Conservation (phyloP, 768 basidiomycete genomes). For the Rubroboletus pulcherrimus region DNA sequence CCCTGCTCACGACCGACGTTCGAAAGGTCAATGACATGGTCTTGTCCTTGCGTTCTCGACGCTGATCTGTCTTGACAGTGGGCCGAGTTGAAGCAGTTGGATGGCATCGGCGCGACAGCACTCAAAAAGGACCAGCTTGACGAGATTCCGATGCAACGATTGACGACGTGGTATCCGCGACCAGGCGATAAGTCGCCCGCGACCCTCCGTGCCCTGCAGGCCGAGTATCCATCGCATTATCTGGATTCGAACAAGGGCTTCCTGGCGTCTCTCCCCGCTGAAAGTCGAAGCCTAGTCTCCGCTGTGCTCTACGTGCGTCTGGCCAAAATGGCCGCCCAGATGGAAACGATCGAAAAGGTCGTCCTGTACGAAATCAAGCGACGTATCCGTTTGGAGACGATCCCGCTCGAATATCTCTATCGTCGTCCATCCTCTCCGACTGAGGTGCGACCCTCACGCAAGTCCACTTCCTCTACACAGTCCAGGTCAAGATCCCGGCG, state of each 20-base stretch:
- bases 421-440: slow-evolving; percentile 5
- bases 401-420: slow-evolving; percentile 20
- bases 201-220: slow-evolving; percentile 35
- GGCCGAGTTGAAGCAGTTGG: slow-evolving; percentile 39
- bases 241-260: slow-evolving; percentile 33
- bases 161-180: slow-evolving; percentile 31
- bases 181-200: slow-evolving; percentile 27
- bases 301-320: slow-evolving; percentile 35
- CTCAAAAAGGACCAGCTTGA: slow-evolving; percentile 41
- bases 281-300: slow-evolving; percentile 32
- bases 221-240: slow-evolving; percentile 37
- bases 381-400: slow-evolving; percentile 28
- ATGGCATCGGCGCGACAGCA: slow-evolving; percentile 42
- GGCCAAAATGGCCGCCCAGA: slow-evolving; percentile 32
- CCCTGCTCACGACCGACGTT: slow-evolving; percentile 40
- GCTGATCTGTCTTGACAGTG: slow-evolving; percentile 26
- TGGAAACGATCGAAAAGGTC: slow-evolving; percentile 37
- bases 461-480: slow-evolving; percentile 4
- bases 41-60: neutral
- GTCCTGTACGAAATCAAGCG: slow-evolving; percentile 34
- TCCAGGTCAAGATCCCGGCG: slow-evolving; percentile 7
- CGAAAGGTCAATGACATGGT: slow-evolving; percentile 33
- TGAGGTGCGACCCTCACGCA: slow-evolving; percentile 1
- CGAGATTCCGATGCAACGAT: slow-evolving; percentile 24
- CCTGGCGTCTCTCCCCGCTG: slow-evolving; percentile 35